Percentiles rank a stretch among this genome's conserved stretches.
Conservation (phyloP, 1,139 yeast species). For the Debaryomycetaceae sp. region DNA sequence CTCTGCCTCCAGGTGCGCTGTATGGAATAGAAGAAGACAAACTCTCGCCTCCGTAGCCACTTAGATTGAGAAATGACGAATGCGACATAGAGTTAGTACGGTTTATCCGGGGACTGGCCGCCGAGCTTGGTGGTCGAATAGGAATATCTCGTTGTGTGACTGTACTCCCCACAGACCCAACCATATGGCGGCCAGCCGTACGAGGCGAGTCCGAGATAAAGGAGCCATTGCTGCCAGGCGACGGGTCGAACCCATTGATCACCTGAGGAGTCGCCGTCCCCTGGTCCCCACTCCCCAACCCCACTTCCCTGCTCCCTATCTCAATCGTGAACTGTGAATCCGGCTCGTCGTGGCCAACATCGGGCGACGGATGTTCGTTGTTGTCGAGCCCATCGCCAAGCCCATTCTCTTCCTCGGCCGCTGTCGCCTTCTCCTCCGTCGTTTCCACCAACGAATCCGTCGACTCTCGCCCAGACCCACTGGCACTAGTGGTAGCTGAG, state of each 20-base stretch:
- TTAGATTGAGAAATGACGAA: slow-evolving; percentile 33
- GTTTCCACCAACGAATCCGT: slow-evolving; percentile 16
- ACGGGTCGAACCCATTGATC: slow-evolving; percentile 18
- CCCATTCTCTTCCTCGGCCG: not conserved
- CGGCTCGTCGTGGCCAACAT: not conserved
- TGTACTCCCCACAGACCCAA: not conserved
- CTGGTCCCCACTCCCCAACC: not conserved
- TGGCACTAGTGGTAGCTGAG: slow-evolving; percentile 24
- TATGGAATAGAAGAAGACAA: slow-evolving; percentile 67
- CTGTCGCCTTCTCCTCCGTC: not conserved
- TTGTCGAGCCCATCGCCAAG: not conserved
- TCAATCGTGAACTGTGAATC: slow-evolving; percentile 1
- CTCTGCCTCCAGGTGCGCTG: slow-evolving; percentile 64
- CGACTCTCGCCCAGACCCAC: slow-evolving; percentile 23
- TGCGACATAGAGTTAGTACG: slow-evolving; percentile 45
- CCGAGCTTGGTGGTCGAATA: slow-evolving; percentile 23
- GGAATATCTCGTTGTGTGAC: slow-evolving; percentile 11
- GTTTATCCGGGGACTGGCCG: slow-evolving; percentile 38
- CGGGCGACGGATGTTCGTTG: not conserved
- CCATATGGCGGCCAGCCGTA: not conserved
- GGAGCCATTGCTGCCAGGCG: slow-evolving; percentile 8
- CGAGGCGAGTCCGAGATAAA: slow-evolving; percentile 17
- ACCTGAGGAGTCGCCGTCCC: slow-evolving; percentile 7
- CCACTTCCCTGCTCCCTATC: not conserved
- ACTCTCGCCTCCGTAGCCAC: slow-evolving; percentile 41